phyloP scores from a whole-genome alignment of 352 stramenopile genomes.

The Phytophthora crassamura region DNA sequence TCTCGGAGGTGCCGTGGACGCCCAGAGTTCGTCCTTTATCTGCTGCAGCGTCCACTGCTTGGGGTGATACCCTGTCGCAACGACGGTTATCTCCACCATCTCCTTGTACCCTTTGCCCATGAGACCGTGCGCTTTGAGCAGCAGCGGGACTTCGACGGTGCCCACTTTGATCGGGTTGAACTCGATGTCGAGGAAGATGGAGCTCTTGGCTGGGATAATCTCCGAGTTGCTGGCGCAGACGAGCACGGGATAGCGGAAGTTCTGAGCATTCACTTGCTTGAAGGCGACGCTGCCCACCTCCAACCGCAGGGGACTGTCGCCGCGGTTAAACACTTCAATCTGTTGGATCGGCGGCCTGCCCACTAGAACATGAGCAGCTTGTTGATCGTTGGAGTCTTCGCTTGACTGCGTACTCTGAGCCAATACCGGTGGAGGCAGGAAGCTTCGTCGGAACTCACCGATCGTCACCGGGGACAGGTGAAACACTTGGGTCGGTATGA shows the following conservation, averaged over 20 bases:
- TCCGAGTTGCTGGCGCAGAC: slow-evolving; percentile 55
- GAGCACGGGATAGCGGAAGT: slow-evolving; percentile 65
- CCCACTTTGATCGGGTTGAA: slow-evolving; percentile 78
- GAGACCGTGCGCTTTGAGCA: slow-evolving; percentile 74
- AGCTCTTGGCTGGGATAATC: slow-evolving; percentile 69
- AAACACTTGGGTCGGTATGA: slow-evolving; percentile 65
- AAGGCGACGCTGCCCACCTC: slow-evolving; percentile 69
- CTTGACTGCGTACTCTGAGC: slow-evolving; percentile 2
- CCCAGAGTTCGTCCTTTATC: slow-evolving; percentile 39
- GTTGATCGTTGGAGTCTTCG: slow-evolving; percentile 12
- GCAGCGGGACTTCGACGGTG: slow-evolving; percentile 54
- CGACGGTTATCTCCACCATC: slow-evolving; percentile 61
- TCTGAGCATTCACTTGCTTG: slow-evolving; percentile 56
- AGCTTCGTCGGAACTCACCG: slow-evolving; percentile 58
- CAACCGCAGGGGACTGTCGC: slow-evolving; percentile 70
- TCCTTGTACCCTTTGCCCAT: slow-evolving; percentile 77
- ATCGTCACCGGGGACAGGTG: slow-evolving; percentile 77
- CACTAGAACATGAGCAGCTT: slow-evolving; percentile 1
- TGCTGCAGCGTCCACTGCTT: slow-evolving; percentile 41
- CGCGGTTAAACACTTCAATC: slow-evolving; percentile 80
- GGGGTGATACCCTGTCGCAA: slow-evolving; percentile 69
- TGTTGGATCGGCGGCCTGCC: slow-evolving; percentile 66
- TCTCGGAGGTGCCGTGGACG: slow-evolving; percentile 25
- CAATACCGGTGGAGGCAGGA: slow-evolving; percentile 21
- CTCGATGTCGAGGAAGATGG: slow-evolving; percentile 71